Percentiles rank a stretch among this genome's conserved stretches.
phyloP scores from a whole-genome alignment of 2,329 filamentous ascomycete species.

The Alternaria angustiovoidea region DNA sequence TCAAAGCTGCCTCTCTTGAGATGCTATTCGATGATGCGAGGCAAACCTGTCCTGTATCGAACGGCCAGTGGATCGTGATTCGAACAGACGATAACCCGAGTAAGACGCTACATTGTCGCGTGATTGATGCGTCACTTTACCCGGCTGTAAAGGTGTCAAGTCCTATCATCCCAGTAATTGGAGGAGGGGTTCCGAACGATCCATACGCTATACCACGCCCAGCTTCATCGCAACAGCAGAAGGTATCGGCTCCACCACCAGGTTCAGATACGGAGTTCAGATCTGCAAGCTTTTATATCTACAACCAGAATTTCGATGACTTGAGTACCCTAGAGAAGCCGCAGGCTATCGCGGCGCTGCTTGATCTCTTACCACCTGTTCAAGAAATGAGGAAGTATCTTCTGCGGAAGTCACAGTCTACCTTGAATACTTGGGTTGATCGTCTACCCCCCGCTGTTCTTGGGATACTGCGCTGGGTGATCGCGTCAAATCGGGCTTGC shows the following conservation, averaged over 20 bases:
- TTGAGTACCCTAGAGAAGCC: slow-evolving; percentile 58
- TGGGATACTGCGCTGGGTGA: slow-evolving; percentile 81
- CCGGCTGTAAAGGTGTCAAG: slow-evolving; percentile 52
- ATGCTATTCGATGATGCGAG: slow-evolving; percentile 53
- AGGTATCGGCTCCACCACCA: neutral
- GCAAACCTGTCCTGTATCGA: slow-evolving; percentile 47
- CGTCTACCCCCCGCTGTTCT: slow-evolving; percentile 71
- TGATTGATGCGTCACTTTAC: slow-evolving; percentile 56
- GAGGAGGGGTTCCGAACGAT: slow-evolving; percentile 1
- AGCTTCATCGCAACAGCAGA: neutral
- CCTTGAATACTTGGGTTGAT: slow-evolving; percentile 62
- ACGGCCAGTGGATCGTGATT: slow-evolving; percentile 64
- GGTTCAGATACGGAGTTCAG: slow-evolving; percentile 35
- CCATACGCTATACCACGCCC: neutral
- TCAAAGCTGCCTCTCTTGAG: slow-evolving; percentile 52
- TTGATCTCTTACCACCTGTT: slow-evolving; percentile 70
- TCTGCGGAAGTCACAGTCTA: slow-evolving; percentile 48
- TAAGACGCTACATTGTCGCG: slow-evolving; percentile 58
- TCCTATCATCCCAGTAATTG: slow-evolving; percentile 28
- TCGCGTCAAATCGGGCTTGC: slow-evolving; percentile 87
- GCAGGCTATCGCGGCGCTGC: slow-evolving; percentile 59
- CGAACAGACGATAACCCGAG: slow-evolving; percentile 23
- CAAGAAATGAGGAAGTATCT: slow-evolving; percentile 64
- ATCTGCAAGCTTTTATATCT: slow-evolving; percentile 54
- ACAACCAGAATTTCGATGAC: slow-evolving; percentile 66